Conservation (phyloP, 495 filamentous ascomycete species). For the Talaromyces stipitatus region DNA sequence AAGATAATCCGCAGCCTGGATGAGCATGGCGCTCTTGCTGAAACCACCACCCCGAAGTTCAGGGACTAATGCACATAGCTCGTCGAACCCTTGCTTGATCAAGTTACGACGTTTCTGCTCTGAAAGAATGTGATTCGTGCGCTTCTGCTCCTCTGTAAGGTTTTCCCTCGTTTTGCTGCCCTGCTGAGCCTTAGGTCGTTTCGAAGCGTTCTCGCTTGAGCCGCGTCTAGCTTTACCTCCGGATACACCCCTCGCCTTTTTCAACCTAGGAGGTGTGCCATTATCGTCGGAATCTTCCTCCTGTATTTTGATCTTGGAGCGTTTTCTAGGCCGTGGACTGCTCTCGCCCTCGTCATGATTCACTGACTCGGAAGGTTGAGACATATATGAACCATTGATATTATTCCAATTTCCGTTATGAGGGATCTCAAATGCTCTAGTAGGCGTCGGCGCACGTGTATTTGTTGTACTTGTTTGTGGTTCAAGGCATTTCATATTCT, state of each 20-base stretch:
- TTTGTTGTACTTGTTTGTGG: conserved; percentile 45
- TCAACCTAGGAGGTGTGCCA: conserved; percentile 30
- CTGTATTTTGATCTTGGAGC: conserved; percentile 24
- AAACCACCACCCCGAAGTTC: conserved; percentile 59
- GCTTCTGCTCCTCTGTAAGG: conserved; percentile 74
- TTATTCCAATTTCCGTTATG: neutral
- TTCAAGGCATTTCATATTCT: conserved; percentile 46
- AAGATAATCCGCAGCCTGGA: conserved; percentile 65
- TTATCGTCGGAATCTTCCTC: conserved; percentile 33
- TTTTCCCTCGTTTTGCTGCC: conserved; percentile 59
- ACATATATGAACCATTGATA: neutral
- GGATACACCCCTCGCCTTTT: conserved; percentile 40
- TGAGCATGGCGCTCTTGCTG: conserved; percentile 73
- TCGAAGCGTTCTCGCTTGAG: conserved; percentile 20
- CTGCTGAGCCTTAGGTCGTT: conserved; percentile 23
- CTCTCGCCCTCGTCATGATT: neutral
- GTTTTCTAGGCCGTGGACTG: conserved; percentile 24
- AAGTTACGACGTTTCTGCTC: conserved; percentile 78
- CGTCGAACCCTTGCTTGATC: conserved; percentile 71
- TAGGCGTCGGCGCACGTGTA: conserved; percentile 53
- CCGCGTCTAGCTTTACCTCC: conserved; percentile 21
- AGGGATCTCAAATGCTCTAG: conserved; percentile 13
- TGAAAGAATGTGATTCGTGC: conserved; percentile 80
- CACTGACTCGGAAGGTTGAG: neutral
- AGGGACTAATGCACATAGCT: conserved; percentile 64